Evolutionary conservation across 2,329 filamentous ascomycete species (phyloP), one percentile per base, ranked within the genome.

Genomic region (Fusarium fracticaudum): DNA sequence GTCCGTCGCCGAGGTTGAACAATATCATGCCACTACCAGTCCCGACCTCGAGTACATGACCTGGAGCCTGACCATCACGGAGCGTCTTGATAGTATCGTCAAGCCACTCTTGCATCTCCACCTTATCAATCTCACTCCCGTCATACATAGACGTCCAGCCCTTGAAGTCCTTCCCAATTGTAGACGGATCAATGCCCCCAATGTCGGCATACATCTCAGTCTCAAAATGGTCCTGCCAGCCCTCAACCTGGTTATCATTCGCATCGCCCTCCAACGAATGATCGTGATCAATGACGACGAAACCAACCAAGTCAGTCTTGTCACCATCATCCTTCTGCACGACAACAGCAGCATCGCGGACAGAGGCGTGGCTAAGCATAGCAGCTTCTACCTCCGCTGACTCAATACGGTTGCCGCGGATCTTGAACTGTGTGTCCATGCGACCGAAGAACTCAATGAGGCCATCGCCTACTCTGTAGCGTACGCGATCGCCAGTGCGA

Each of bases 1-100:
- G 13, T 1, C 69, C 72, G 0, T 63, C 4, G 2, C 24, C 54
- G 22, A 81, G 51, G 26, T 80, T 81, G 66, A 82, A 81, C 1
- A 82, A 64, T 13, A 81, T 77, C 80, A 81, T 82, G 1, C 80
- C 80, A 1, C 75, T 64, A 4, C 80, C 80, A 2, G 79, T 77
- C 3, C 80, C 80, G 1, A 82, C 62, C 50, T 81, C 80, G 1
- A 81, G 69, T 1, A 81, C 75, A n/a, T 73, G 48, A 3, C 66
- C 64, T 11, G 20, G 18, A 4, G 9, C 35, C 33, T 41, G 14
- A 67, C 72, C 31, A 10, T 77, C 69, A 17, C 51, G 67, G 3
- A 81, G 70, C 0, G 72, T 65, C 3, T 57, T 20, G 2, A 81
- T 77, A 2, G 79, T 80, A 17, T 81, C 80, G 14, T 80, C 75